These are phyloP conservation scores for Neurospora tetraspora DNA, from an alignment of 495 filamentous ascomycete species.

Conservation along the genomic window DNA sequence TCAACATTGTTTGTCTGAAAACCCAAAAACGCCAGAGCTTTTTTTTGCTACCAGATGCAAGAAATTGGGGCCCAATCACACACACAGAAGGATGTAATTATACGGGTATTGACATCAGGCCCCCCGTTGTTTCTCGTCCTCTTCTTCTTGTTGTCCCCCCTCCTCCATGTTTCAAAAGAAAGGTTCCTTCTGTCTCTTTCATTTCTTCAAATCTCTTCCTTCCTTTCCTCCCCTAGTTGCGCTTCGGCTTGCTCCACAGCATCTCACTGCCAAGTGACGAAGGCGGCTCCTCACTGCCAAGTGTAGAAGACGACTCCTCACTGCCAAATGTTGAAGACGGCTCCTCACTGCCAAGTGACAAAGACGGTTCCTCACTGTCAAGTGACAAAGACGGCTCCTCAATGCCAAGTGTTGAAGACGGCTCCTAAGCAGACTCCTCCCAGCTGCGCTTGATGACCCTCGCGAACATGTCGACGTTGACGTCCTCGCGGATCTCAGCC, in stretches of 20 bases:
- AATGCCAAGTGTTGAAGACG: neutral
- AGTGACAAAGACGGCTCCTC: too few relatives aligned
- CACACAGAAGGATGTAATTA: conserved; percentile 5
- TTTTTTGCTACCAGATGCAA: conserved; percentile 21
- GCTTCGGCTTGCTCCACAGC: too few relatives aligned
- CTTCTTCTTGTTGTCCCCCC: neutral
- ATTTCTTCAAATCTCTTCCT: conserved; percentile 6
- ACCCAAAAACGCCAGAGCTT: conserved; percentile 25
- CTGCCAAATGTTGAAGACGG: neutral
- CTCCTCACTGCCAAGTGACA: too few relatives aligned
- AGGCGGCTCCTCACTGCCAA: too few relatives aligned
- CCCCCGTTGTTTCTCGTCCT: neutral
- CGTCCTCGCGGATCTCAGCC: conserved; percentile 89
- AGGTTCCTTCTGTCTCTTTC: too few relatives aligned
- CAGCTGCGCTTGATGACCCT: conserved; percentile 76
- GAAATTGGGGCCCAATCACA: conserved; percentile 7
- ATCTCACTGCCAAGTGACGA: neutral
- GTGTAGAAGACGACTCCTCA: neutral
- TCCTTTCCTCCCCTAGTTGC: conserved; percentile 3
- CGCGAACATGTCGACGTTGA: conserved; percentile 83
- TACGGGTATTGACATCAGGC: conserved; percentile 4
- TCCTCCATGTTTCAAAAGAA: neutral
- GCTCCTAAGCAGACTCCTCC: conserved; percentile 61
- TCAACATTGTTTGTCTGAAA: neutral
- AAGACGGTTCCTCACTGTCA: too few relatives aligned